phyloP scores from a whole-genome alignment of 1,284 basidiomycete species.

The Malassezia nana region DNA sequence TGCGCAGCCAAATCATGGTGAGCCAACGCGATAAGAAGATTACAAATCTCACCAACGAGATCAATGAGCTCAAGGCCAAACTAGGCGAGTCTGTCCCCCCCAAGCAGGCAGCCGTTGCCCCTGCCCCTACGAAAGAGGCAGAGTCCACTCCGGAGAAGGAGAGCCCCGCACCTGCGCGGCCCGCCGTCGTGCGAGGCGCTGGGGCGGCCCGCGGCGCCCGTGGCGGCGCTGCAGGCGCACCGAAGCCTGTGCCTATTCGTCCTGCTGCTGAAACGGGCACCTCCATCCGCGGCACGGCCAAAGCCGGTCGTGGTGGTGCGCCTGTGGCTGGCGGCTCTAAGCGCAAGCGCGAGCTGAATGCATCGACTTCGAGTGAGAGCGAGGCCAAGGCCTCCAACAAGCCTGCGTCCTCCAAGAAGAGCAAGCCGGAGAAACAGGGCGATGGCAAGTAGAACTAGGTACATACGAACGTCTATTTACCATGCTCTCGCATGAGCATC shows the following conservation, averaged over 20 bases:
- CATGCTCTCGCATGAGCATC: background rate
- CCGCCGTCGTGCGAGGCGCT: conserved; percentile 15
- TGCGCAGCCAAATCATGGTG: conserved; percentile 43
- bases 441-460: background rate
- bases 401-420: conserved; percentile 8
- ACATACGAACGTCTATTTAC: background rate
- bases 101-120: background rate
- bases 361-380: background rate
- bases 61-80: conserved; percentile 38
- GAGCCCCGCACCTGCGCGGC: background rate
- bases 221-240: background rate
- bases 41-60: conserved; percentile 34
- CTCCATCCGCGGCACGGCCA: conserved; percentile 14
- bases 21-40: conserved; percentile 45
- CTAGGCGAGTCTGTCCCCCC: background rate
- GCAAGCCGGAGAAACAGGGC: conserved; percentile 1
- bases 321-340: conserved; percentile 12
- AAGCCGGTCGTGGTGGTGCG: conserved; percentile 4
- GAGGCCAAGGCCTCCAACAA: conserved; percentile 7
- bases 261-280: conserved; percentile 4
- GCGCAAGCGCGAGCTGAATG: conserved; percentile 14
- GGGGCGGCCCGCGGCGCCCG: conserved; percentile 9
- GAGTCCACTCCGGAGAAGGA: background rate
- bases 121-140: background rate
- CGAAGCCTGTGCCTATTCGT: conserved; percentile 16